Percentiles rank a stretch among this genome's conserved stretches.
These are phyloP conservation scores for Tetrahymena borealis DNA, from an alignment of 73 alveolate species.

Conservation along the genomic window DNA sequence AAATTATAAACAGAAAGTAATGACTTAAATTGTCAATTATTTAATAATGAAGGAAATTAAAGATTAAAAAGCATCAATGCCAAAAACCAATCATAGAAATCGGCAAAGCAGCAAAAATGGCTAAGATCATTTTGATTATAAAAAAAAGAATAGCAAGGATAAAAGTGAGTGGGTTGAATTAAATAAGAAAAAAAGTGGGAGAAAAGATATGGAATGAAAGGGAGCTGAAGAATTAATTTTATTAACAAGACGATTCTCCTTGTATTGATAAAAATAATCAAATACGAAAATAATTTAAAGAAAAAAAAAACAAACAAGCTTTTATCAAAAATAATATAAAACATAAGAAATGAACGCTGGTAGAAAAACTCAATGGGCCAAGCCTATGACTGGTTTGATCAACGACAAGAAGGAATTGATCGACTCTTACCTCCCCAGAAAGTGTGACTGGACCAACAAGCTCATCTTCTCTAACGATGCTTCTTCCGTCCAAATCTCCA, in stretches of 20 bases:
- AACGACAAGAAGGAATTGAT: neutral
- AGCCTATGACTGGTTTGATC: conserved; percentile 1
- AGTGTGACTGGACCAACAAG: conserved; percentile 4
- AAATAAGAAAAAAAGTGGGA: conserved; percentile 1
- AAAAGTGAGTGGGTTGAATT: conserved; percentile 2
- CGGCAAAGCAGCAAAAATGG: neutral
- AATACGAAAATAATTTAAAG: neutral
- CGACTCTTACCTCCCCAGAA: neutral
- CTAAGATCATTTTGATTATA: neutral
- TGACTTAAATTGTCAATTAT: too few species aligned
- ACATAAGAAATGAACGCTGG: neutral
- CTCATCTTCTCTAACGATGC: neutral
- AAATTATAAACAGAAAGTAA: too few species aligned
- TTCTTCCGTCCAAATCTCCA: neutral
- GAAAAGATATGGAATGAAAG: neutral
- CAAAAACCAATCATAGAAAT: neutral
- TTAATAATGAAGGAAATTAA: too few species aligned
- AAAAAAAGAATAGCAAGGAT: neutral
- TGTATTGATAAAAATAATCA: neutral
- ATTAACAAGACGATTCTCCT: neutral
- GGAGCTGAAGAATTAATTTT: neutral
- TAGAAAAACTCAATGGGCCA: neutral
- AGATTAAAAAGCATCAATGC: too few species aligned
- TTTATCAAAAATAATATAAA: neutral
- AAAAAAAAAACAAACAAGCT: neutral